Percentiles rank a stretch among this genome's conserved stretches.
Evolutionary conservation across 2,329 filamentous ascomycete genomes (phyloP).

Genomic region (Cordyceps militaris): DNA sequence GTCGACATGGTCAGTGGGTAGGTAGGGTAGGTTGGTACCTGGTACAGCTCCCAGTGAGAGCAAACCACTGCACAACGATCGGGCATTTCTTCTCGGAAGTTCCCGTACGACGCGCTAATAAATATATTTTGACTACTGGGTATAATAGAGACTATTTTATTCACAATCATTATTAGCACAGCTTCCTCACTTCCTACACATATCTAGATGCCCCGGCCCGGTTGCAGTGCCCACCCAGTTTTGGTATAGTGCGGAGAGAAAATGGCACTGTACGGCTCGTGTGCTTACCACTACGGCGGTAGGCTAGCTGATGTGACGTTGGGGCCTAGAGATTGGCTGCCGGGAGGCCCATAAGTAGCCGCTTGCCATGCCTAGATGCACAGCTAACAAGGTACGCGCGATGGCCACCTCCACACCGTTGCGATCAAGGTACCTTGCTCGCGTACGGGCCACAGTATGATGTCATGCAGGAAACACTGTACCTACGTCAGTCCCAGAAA

Average conservation of each 20-base stretch:
- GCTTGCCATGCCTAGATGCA: neutral
- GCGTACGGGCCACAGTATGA: neutral
- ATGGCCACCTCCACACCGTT: slow-evolving; percentile 1
- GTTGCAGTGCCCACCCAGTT: too few relatives aligned
- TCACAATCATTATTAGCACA: neutral
- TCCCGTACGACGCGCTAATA: neutral
- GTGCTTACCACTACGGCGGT: neutral
- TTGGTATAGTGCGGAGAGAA: too few relatives aligned
- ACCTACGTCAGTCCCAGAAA: neutral
- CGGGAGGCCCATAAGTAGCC: slow-evolving; percentile 8
- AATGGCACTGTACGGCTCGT: too few relatives aligned
- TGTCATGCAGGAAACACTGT: neutral
- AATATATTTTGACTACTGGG: neutral
- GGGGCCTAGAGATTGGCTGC: neutral
- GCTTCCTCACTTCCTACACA: too few relatives aligned
- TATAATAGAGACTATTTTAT: neutral
- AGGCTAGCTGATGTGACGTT: neutral
- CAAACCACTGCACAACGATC: neutral
- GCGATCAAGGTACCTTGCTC: neutral
- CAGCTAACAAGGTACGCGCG: neutral
- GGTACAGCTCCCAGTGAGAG: neutral
- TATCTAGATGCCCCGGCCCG: too few relatives aligned
- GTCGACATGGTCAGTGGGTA: too few relatives aligned
- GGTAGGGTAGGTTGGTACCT: neutral
- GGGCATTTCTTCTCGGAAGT: neutral